Percentiles rank a stretch among this genome's conserved stretches.
Evolutionary conservation across 495 filamentous ascomycete species (phyloP).

Genomic region (Cryomyces minteri): DNA sequence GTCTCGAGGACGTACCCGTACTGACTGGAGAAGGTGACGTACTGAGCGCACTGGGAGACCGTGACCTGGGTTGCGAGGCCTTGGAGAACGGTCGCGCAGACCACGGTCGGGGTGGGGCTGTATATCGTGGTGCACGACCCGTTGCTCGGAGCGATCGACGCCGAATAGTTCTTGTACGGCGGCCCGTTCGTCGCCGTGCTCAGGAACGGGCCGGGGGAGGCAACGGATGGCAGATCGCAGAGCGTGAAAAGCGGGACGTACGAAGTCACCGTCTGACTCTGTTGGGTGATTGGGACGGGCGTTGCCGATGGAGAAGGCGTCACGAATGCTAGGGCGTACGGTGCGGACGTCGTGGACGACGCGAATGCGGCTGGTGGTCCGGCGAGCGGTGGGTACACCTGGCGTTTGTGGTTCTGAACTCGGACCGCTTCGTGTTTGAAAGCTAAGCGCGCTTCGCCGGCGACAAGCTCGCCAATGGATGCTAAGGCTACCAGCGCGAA

Average conservation of each 20-base stretch:
- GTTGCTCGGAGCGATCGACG: conserved; percentile 4
- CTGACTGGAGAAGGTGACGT: conserved; percentile 20
- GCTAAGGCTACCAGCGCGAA: no score
- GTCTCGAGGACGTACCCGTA: conserved; percentile 13
- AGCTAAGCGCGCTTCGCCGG: no score
- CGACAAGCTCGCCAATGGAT: no score
- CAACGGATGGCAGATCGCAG: conserved; percentile 15
- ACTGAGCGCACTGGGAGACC: conserved; percentile 15
- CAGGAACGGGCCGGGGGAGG: background rate
- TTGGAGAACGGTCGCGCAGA: conserved; percentile 17
- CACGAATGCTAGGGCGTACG: conserved; percentile 8
- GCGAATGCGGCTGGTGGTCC: no score
- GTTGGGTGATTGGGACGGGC: conserved; percentile 14
- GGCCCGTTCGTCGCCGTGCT: background rate
- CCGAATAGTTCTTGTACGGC: conserved; percentile 6
- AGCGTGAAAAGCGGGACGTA: conserved; percentile 16
- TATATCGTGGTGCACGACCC: conserved; percentile 12
- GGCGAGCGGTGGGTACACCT: no score
- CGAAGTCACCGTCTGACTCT: conserved; percentile 17
- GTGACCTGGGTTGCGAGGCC: conserved; percentile 11
- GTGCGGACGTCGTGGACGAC: background rate
- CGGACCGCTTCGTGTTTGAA: no score
- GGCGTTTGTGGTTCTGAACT: no score
- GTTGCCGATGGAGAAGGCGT: conserved; percentile 16
- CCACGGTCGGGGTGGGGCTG: conserved; percentile 10